Evolutionary conservation across 495 filamentous ascomycete genomes (phyloP), one percentile per base, ranked within the genome.

Genomic region (Penicillium canariense): DNA sequence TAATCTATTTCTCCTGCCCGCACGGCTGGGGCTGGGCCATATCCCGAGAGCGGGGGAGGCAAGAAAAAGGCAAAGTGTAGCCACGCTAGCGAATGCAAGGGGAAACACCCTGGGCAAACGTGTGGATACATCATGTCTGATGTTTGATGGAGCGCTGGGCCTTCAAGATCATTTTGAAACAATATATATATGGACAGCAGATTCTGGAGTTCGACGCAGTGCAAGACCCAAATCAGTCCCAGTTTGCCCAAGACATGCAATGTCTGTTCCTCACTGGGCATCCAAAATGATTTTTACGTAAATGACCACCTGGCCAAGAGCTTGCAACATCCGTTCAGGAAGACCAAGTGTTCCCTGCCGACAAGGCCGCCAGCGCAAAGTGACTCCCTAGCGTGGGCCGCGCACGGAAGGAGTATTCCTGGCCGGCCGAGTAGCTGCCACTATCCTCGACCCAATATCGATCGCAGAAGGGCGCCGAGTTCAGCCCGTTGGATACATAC

Each of bases 391-490:
- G 51, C 6, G 58, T 61, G 12, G 61, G 61, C 11, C 61, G 47
- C 12, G 61, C 61, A 15, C 61, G 54, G 48, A 64, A 64, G 0
- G 57, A 55, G 32, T 58, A 57, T 1, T 55, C 46, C 18, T 64
- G 34, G 1, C 61, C 58, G 2, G 54, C 52, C 4, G 53, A 40
- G 35, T 52, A 54, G 8, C 36, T 32, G 30, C 23, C 44, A 15
- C 48, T 55, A 6, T 46, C 46, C 25, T 52, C 42, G 12, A 69
- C 71, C 59, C 61, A 69, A 39, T 68, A 73, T 3, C 65, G 49
- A 49, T 73, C 72, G 5, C 60, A 68, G 48, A 78, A 79, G 0
- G 76, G 76, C 5, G 66, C 70, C 1, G 46, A 55, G 47, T 77
- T 77, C 36, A 65, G 54, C 0, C 68, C 70, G 40, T 76, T 76